phyloP scores from a whole-genome alignment of 352 stramenopile species.

The Phytopythium oedochilum region DNA sequence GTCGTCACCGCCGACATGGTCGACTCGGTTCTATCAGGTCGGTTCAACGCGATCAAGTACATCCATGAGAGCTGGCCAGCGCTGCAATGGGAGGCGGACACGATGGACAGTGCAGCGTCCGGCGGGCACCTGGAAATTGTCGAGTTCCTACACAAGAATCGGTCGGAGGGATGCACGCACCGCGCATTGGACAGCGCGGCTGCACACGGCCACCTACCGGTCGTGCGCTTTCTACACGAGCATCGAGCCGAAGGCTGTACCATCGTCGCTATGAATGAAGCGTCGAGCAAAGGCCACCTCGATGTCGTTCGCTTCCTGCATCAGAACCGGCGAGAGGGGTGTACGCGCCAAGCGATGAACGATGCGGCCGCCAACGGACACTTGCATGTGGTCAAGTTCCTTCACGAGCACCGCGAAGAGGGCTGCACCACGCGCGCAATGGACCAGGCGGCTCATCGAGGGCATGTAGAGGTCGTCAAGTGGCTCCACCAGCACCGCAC shows the following conservation, averaged over 20 bases:
- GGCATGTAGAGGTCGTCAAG: slow-evolving; percentile 7
- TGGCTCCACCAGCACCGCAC: slow-evolving; percentile 13
- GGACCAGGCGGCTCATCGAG: slow-evolving; percentile 1
- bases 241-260: slow-evolving; percentile 27
- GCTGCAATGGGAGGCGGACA: neutral
- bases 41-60: slow-evolving; percentile 5
- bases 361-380: slow-evolving; percentile 12
- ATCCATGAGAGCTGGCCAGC: slow-evolving; percentile 11
- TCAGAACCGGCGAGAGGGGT: slow-evolving; percentile 9
- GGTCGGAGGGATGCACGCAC: slow-evolving; percentile 20
- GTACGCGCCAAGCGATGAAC: slow-evolving; percentile 15
- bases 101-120: slow-evolving; percentile 18
- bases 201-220: slow-evolving; percentile 10
- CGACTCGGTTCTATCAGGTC: neutral
- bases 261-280: slow-evolving; percentile 25
- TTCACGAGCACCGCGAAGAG: slow-evolving; percentile 6
- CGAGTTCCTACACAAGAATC: slow-evolving; percentile 21
- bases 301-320: slow-evolving; percentile 24
- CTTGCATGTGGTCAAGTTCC: slow-evolving; percentile 15
- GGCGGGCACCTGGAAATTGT: slow-evolving; percentile 15
- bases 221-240: slow-evolving; percentile 26
- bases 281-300: slow-evolving; percentile 17
- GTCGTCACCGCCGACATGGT: slow-evolving; percentile 1
- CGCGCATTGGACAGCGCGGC: slow-evolving; percentile 27
- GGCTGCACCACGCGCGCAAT: slow-evolving; percentile 3